phyloP scores from a whole-genome alignment of 352 stramenopile species.

The Stramenopiles sp. region DNA sequence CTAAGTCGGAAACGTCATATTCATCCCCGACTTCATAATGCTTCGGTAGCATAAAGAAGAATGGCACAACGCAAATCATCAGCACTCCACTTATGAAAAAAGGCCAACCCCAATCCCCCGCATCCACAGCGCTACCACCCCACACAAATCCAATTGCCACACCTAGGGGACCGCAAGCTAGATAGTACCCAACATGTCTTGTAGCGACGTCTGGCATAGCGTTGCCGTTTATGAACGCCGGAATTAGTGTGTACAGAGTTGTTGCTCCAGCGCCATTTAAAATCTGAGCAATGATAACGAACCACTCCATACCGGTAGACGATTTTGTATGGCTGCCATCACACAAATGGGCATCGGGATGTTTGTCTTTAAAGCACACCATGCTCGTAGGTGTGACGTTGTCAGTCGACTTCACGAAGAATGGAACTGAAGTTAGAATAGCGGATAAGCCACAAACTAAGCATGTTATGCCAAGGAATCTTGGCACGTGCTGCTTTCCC shows the following conservation, averaged over 20 bases:
- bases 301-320: background rate
- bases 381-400: background rate
- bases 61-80: background rate
- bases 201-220: background rate
- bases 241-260: background rate
- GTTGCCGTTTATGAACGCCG: background rate
- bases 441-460: background rate
- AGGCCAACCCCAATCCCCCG: background rate
- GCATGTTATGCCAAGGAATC: background rate
- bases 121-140: background rate
- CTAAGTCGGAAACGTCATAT: background rate
- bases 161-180: background rate
- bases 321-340: background rate
- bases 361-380: background rate
- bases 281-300: background rate
- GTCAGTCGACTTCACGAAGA: background rate
- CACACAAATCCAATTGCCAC: background rate
- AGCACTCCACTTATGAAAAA: background rate
- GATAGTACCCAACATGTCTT: background rate
- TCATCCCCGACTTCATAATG: background rate
- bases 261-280: background rate
- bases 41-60: background rate
- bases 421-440: background rate
- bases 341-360: background rate
- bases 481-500: background rate